A percentile compares a stretch with the other conserved stretches of the same genome.
phyloP scores from a whole-genome alignment of 75 land plant genomes.

The Chamaecyparis obtusa region DNA sequence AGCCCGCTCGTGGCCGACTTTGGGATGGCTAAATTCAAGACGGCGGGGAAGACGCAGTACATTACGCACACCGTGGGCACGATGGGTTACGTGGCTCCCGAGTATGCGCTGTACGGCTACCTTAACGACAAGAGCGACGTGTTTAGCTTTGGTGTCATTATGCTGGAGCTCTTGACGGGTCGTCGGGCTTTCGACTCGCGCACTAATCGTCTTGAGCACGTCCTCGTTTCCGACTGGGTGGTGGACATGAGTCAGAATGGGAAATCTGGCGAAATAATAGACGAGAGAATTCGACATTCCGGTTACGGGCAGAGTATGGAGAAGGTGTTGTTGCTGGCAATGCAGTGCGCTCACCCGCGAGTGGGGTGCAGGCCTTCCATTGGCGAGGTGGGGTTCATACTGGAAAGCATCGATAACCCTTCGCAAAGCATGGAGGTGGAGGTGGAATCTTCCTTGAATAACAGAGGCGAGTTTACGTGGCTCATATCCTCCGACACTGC shows the following conservation, averaged over 20 bases:
- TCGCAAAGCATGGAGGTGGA: conserved; percentile 22
- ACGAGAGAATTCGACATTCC: conserved; percentile 13
- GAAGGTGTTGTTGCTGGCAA: conserved; percentile 28
- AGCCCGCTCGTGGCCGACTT: conserved; percentile 39
- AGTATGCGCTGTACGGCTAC: conserved; percentile 47
- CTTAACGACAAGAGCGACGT: conserved; percentile 43
- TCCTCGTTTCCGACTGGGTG: conserved; percentile 34
- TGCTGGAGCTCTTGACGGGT: conserved; percentile 44
- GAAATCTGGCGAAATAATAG: conserved; percentile 17
- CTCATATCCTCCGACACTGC: not conserved
- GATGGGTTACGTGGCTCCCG: conserved; percentile 45
- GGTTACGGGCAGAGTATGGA: conserved; percentile 17
- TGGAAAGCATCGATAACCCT: not conserved
- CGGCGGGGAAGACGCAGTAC: conserved; percentile 20
- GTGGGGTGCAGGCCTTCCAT: conserved; percentile 28
- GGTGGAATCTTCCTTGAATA: conserved; percentile 4
- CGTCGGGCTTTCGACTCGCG: conserved; percentile 40
- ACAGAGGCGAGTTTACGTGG: conserved; percentile 25
- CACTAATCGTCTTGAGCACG: not conserved
- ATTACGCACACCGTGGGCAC: conserved; percentile 48
- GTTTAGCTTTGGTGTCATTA: conserved; percentile 43
- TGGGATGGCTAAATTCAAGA: conserved; percentile 41
- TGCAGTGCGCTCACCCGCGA: conserved; percentile 35
- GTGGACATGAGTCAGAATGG: conserved; percentile 25
- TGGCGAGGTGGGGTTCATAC: not conserved